A percentile compares a stretch with the other conserved stretches of the same genome.
Evolutionary conservation across 108 stramenopile genomes (phyloP).

Genomic region (Ochromonas danica): DNA sequence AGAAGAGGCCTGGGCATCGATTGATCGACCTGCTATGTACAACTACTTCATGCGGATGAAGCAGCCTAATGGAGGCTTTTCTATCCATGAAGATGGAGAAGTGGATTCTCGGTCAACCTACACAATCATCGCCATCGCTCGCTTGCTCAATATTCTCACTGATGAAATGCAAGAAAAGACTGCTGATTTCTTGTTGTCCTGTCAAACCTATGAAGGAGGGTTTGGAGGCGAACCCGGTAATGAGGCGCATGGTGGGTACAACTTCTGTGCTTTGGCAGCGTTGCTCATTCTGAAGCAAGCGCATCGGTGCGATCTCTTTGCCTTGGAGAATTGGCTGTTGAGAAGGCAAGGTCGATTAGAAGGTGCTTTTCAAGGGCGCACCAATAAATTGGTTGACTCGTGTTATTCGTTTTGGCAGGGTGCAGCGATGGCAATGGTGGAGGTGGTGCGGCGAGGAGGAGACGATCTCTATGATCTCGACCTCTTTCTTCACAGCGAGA

Average conservation of each 20-base stretch:
- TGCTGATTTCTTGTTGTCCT: constrained; percentile 53
- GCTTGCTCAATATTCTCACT: constrained; percentile 66
- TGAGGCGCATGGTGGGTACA: constrained; percentile 98
- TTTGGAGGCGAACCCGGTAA: constrained; percentile 81
- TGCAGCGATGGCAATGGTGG: constrained; percentile 71
- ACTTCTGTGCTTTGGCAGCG: constrained; percentile 89
- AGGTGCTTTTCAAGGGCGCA: constrained; percentile 85
- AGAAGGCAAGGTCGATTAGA: constrained; percentile 80
- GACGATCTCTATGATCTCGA: constrained; percentile 33
- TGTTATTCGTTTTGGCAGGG: constrained; percentile 99
- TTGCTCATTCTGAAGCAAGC: constrained; percentile 55
- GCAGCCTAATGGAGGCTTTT: constrained; percentile 65
- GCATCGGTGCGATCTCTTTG: constrained; percentile 25
- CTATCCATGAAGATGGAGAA: constrained; percentile 86
- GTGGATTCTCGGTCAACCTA: constrained; percentile 92
- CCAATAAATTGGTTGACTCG: constrained; percentile 97
- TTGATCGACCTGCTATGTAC: constrained; percentile 53
- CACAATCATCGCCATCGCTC: constrained; percentile 71
- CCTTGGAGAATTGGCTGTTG: constrained; percentile 74
- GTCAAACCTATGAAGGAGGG: constrained; percentile 98
- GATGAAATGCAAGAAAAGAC: constrained; percentile 24
- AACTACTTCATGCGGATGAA: constrained; percentile 54
- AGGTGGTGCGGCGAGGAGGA: constrained; percentile 30
- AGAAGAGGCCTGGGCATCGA: constrained; percentile 42
- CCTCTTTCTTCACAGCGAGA: background rate